These are phyloP conservation scores for Penicillium fimorum DNA, from an alignment of 495 filamentous ascomycete genomes.

Conservation along the genomic window DNA sequence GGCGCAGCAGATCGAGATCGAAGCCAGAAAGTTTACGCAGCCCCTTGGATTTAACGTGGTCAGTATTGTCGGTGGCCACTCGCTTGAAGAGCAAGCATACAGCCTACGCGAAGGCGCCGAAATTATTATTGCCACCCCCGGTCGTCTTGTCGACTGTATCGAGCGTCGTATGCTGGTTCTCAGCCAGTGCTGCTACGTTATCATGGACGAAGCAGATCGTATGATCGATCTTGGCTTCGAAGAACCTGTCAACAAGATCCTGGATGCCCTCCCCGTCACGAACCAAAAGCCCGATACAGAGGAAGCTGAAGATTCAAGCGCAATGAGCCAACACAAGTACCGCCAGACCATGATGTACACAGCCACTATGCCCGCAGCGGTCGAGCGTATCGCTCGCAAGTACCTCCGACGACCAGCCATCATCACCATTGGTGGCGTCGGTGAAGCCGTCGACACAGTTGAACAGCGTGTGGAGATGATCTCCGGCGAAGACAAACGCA, in stretches of 20 bases:
- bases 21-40: conserved; percentile 89
- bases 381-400: conserved; percentile 94
- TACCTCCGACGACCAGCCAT: conserved; percentile 93
- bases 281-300: conserved; percentile 98
- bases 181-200: conserved; percentile 94
- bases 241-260: conserved; percentile 95
- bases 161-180: conserved; percentile 90
- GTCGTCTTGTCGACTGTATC: conserved; percentile 95
- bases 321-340: conserved; percentile 86
- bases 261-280: conserved; percentile 90
- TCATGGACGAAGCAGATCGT: conserved; percentile 97
- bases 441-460: conserved; percentile 98
- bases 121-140: conserved; percentile 97
- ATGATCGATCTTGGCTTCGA: conserved; percentile 99
- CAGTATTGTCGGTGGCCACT: conserved; percentile 95
- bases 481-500: conserved; percentile 89
- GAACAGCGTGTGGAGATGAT: conserved; percentile 97
- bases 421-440: conserved; percentile 90
- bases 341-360: conserved; percentile 99
- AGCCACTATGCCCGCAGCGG: conserved; percentile 91
- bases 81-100: conserved; percentile 91
- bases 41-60: conserved; percentile 95
- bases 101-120: conserved; percentile 93
- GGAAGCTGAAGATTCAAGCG: conserved; percentile 80
- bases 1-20: conserved; percentile 94